These are phyloP conservation scores for Karstenula rhodostoma DNA, from an alignment of 2,329 filamentous ascomycete genomes.

Conservation along the genomic window DNA sequence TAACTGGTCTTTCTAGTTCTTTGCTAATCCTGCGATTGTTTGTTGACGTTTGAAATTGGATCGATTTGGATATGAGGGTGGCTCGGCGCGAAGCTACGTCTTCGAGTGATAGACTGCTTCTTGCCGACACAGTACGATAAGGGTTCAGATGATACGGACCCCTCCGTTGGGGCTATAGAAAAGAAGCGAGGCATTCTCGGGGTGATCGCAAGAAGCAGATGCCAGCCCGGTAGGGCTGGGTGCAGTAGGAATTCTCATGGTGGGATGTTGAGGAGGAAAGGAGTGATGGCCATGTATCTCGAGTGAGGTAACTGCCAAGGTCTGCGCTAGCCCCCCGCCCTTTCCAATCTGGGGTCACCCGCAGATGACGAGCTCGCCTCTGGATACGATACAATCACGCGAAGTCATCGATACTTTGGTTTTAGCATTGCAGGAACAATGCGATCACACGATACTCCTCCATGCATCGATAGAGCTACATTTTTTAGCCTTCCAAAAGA, in stretches of 20 bases:
- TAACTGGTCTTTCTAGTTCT: constrained; percentile 14
- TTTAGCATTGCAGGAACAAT: constrained; percentile 21
- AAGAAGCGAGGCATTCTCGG: constrained; percentile 38
- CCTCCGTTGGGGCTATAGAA: constrained; percentile 63
- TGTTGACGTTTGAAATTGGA: constrained; percentile 16
- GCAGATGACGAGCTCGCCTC: constrained; percentile 12
- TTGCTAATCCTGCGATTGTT: constrained; percentile 7
- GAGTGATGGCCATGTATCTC: constrained; percentile 26
- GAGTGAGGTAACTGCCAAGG: constrained; percentile 8
- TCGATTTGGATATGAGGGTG: constrained; percentile 18
- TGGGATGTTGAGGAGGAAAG: constrained; percentile 33
- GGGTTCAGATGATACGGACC: constrained; percentile 57
- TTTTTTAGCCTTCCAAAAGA: constrained; percentile 53
- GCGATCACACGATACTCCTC: constrained; percentile 13
- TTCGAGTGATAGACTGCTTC: constrained; percentile 26
- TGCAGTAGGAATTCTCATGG: constrained; percentile 37
- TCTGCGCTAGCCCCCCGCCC: constrained; percentile 13
- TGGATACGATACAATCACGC: constrained; percentile 6
- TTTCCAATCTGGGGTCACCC: constrained; percentile 25
- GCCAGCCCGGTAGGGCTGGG: constrained; percentile 39
- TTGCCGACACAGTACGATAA: constrained; percentile 35
- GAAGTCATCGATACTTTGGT: neutral
- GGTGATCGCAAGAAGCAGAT: constrained; percentile 26
- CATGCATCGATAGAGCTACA: constrained; percentile 25
- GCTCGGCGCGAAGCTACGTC: constrained; percentile 35